Evolutionary conservation across 2,329 filamentous ascomycete genomes (phyloP).

Genomic region (Rosellinia necatrix): DNA sequence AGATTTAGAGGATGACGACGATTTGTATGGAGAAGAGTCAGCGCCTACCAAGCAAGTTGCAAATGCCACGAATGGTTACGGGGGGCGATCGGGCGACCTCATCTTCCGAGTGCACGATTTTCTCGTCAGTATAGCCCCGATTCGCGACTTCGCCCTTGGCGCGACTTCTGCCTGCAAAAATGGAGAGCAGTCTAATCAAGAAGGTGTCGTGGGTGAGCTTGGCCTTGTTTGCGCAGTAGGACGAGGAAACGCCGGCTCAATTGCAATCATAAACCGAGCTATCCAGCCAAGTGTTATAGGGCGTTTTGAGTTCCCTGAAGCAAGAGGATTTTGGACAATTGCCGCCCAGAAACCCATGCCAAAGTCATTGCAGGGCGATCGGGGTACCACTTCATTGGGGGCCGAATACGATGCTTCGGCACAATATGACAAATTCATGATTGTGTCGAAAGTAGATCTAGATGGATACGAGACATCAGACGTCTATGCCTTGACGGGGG

Average conservation of each 20-base stretch:
- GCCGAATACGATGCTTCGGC: slow-evolving; percentile 63
- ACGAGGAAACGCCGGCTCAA: slow-evolving; percentile 65
- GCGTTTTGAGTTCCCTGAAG: slow-evolving; percentile 72
- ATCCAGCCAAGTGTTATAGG: slow-evolving; percentile 75
- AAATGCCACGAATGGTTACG: slow-evolving; percentile 45
- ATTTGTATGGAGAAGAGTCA: slow-evolving; percentile 66
- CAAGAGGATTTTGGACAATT: slow-evolving; percentile 81
- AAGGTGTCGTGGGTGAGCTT: slow-evolving; percentile 59
- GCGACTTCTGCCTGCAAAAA: slow-evolving; percentile 52
- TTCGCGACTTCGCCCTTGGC: slow-evolving; percentile 75
- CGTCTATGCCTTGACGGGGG: slow-evolving; percentile 75
- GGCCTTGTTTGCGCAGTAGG: slow-evolving; percentile 67
- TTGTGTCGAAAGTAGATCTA: slow-evolving; percentile 73
- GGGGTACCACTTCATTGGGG: slow-evolving; percentile 54
- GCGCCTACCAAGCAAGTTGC: slow-evolving; percentile 43
- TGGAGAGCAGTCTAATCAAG: slow-evolving; percentile 49
- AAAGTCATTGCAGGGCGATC: slow-evolving; percentile 59
- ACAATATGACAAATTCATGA: slow-evolving; percentile 78
- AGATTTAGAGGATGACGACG: slow-evolving; percentile 65
- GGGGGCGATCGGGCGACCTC: slow-evolving; percentile 64
- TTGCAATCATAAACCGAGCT: slow-evolving; percentile 78
- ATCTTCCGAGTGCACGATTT: slow-evolving; percentile 77
- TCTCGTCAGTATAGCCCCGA: slow-evolving; percentile 77
- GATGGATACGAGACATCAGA: slow-evolving; percentile 77
- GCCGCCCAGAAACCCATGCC: slow-evolving; percentile 69